Conservation (phyloP, 1,139 yeast species). For the Geotrichum carabidarum region DNA sequence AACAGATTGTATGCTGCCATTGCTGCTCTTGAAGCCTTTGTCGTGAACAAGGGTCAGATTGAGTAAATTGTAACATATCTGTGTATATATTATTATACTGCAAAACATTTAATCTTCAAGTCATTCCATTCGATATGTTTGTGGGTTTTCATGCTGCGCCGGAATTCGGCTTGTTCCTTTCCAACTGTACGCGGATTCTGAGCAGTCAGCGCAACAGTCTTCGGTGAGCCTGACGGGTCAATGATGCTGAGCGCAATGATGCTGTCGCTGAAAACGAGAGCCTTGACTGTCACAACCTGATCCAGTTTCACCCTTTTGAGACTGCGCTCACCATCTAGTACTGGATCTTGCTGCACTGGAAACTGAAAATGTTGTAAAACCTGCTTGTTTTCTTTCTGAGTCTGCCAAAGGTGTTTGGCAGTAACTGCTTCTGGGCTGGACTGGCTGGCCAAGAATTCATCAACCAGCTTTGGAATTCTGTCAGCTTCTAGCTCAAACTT, state of each 20-base stretch:
- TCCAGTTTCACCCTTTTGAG: too few species aligned
- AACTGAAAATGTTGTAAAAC: too few species aligned
- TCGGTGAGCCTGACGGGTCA: neutral
- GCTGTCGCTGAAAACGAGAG: neutral
- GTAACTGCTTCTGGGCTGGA: neutral
- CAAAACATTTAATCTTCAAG: neutral
- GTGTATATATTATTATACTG: neutral
- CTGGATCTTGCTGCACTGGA: too few species aligned
- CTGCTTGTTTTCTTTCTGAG: neutral
- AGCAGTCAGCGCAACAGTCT: too few species aligned
- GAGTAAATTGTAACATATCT: constrained; percentile 2
- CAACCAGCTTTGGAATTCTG: neutral
- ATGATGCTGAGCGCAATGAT: neutral
- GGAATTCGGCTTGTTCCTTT: neutral
- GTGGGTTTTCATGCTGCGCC: neutral
- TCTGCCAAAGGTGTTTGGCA: neutral
- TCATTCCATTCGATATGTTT: neutral
- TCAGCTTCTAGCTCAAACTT: too few species aligned
- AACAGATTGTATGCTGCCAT: constrained; percentile 94
- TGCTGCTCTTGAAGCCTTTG: constrained; percentile 87
- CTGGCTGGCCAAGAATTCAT: neutral
- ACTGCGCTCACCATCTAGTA: too few species aligned
- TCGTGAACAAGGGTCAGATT: constrained; percentile 66
- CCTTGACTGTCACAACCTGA: neutral
- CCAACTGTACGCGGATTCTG: neutral